A percentile compares a stretch with the other conserved stretches of the same genome.
These are phyloP conservation scores for Rhodotorula babjevae DNA, from an alignment of 768 basidiomycete genomes.

Conservation along the genomic window DNA sequence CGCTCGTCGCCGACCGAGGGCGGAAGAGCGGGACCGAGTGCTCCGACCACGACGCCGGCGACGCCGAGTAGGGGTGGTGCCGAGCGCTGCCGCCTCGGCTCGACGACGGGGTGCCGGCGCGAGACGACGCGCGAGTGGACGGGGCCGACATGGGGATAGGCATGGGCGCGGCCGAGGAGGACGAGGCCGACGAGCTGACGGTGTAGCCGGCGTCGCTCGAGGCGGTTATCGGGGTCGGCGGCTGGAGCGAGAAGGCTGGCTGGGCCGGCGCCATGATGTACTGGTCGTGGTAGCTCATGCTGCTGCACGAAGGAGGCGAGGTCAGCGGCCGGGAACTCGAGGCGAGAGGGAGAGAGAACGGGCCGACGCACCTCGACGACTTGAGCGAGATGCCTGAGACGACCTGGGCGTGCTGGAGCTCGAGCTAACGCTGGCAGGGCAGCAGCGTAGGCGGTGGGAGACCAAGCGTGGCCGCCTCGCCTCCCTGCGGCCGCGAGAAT, in stretches of 20 bases:
- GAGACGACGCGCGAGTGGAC: background rate
- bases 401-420: too few species aligned
- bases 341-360: too few species aligned
- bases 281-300: constrained; percentile 17
- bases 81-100: constrained; percentile 15
- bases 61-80: constrained; percentile 27
- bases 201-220: background rate
- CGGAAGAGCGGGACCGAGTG: constrained; percentile 4
- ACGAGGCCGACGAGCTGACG: constrained; percentile 2
- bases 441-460: too few species aligned
- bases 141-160: background rate
- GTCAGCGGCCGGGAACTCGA: background rate
- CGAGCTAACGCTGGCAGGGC: too few species aligned
- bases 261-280: constrained; percentile 1
- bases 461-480: too few species aligned
- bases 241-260: constrained; percentile 7
- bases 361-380: background rate
- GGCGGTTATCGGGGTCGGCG: constrained; percentile 13
- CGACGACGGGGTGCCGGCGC: constrained; percentile 1
- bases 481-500: too few species aligned
- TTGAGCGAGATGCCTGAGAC: too few species aligned
- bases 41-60: constrained; percentile 18
- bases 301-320: background rate
- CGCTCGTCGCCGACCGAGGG: constrained; percentile 15
- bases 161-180: background rate